phyloP scores from a whole-genome alignment of 345 rosid species.

The Trapa incisa region DNA sequence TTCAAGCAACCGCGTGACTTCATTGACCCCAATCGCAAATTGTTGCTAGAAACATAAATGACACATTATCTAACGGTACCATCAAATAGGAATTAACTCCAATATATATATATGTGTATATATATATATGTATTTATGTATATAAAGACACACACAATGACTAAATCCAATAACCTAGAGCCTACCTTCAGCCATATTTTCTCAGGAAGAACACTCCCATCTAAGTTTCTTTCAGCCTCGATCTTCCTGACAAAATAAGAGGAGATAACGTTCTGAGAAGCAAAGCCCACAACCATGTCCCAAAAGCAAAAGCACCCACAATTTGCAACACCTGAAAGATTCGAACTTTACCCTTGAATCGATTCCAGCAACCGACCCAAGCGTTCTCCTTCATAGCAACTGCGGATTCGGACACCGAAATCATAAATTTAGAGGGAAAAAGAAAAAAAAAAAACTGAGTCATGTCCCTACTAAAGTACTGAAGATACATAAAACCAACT shows the following conservation, averaged over 20 bases:
- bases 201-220: constrained; percentile 45
- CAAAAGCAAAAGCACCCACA: not conserved
- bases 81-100: not conserved
- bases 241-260: constrained; percentile 26
- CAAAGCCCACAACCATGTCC: not conserved
- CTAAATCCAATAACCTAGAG: not conserved
- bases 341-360: constrained; percentile 33
- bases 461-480: not conserved
- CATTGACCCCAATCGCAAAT: constrained; percentile 75
- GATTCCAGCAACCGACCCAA: constrained; percentile 35
- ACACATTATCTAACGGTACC: not conserved
- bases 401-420: constrained; percentile 3
- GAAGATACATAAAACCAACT: not conserved
- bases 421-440: not conserved
- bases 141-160: too few species aligned
- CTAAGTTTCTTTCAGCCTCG: constrained; percentile 30
- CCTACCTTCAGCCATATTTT: constrained; percentile 69
- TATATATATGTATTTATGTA: too few species aligned
- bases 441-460: not conserved
- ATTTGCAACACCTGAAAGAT: not conserved
- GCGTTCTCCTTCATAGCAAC: constrained; percentile 49
- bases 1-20: constrained; percentile 75
- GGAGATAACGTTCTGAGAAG: not conserved
- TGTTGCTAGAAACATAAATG: constrained; percentile 36
- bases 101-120: too few species aligned